Evolutionary conservation across 73 alveolate genomes (phyloP).

Genomic region (Tetrahymena malaccensis): DNA sequence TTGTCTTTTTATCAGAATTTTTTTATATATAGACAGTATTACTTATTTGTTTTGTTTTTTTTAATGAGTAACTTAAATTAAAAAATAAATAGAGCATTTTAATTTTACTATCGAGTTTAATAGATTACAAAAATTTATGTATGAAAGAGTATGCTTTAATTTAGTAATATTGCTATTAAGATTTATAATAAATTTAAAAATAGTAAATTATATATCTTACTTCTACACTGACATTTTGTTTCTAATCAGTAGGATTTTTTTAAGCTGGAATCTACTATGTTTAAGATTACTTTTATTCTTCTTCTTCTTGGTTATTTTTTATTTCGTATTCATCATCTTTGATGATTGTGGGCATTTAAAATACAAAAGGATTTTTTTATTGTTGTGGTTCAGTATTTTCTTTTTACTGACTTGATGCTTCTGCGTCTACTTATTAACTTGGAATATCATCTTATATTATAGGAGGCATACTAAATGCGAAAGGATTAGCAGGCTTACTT

Average conservation of each 20-base stretch:
- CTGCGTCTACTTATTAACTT: background rate
- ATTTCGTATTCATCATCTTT: background rate
- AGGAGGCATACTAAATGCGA: background rate
- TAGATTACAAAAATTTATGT: background rate
- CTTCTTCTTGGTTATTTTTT: background rate
- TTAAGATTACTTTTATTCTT: background rate
- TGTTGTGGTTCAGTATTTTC: background rate
- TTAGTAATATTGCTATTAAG: background rate
- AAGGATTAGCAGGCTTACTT: background rate
- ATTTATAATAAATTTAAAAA: background rate
- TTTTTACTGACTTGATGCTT: background rate
- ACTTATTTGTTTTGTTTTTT: background rate
- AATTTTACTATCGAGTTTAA: too few species aligned
- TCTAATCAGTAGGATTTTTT: background rate
- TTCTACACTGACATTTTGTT: background rate
- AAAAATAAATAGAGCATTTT: too few species aligned
- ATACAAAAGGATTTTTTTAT: background rate
- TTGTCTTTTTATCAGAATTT: too few species aligned
- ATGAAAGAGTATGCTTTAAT: background rate
- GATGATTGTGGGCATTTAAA: background rate
- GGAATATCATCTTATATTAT: background rate
- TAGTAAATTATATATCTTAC: background rate
- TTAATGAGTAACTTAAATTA: too few species aligned
- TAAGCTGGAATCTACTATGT: background rate
- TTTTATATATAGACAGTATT: background rate